A percentile compares a stretch with the other conserved stretches of the same genome.
Conservation (phyloP, 345 rosid species). For the Eucalyptus marginata region DNA sequence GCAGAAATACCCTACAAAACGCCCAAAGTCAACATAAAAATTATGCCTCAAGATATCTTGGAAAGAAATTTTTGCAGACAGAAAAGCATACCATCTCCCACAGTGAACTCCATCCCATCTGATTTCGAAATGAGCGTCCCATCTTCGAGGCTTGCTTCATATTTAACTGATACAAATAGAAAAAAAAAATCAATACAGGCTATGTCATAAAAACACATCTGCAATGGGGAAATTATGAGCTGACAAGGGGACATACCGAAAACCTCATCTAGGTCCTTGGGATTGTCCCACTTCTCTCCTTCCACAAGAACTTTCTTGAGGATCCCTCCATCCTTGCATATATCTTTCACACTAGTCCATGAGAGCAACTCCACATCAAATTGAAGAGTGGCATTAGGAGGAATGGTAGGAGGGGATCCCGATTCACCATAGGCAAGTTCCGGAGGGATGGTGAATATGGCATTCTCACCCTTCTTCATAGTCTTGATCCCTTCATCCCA, state of each 20-base stretch:
- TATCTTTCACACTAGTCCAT: slow-evolving; percentile 10
- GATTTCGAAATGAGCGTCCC: background rate
- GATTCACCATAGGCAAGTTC: slow-evolving; percentile 77
- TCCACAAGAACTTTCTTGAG: slow-evolving; percentile 2
- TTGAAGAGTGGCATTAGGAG: slow-evolving; percentile 76
- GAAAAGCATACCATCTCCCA: background rate
- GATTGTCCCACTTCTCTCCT: slow-evolving; percentile 15
- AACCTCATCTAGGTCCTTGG: slow-evolving; percentile 13
- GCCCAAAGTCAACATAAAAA: background rate
- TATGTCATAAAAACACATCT: background rate
- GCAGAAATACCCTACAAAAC: background rate
- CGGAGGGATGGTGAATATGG: slow-evolving; percentile 74
- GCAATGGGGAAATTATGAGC: background rate
- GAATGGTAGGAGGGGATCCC: slow-evolving; percentile 90
- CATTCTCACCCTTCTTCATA: slow-evolving; percentile 93
- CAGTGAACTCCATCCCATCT: slow-evolving; percentile 6
- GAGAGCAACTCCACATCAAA: slow-evolving; percentile 18
- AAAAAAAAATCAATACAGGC: background rate
- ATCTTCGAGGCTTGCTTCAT: background rate
- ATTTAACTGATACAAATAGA: background rate
- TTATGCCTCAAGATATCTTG: background rate
- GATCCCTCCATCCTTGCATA: slow-evolving; percentile 13
- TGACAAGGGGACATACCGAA: background rate
- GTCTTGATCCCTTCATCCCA: slow-evolving; percentile 97
- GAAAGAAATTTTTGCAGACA: background rate